A percentile compares a stretch with the other conserved stretches of the same genome.
These are phyloP conservation scores for Candida incommunis DNA, from an alignment of 805 yeast genomes.

Conservation along the genomic window DNA sequence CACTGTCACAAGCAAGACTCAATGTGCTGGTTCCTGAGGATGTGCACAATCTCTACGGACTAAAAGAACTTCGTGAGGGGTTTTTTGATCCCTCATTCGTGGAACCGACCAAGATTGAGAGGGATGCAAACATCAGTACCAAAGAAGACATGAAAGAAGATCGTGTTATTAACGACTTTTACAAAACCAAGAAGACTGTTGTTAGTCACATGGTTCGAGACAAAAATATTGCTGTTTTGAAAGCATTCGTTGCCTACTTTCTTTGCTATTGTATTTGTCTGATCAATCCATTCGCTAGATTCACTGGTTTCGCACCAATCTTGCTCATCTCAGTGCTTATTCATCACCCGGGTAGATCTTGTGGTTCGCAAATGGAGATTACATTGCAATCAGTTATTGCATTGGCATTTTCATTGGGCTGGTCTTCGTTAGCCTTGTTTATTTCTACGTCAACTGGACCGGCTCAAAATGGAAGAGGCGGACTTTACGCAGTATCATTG, in stretches of 20 bases:
- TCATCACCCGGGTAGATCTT: not conserved
- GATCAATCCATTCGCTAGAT: not conserved
- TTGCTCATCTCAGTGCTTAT: not conserved
- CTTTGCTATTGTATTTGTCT: not conserved
- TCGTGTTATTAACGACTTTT: not conserved
- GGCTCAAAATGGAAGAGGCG: not conserved
- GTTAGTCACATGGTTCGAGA: not conserved
- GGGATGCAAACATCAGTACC: not conserved
- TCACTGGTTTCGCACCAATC: not conserved
- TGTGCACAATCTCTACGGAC: not conserved
- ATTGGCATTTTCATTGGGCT: not conserved
- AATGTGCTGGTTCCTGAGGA: not conserved
- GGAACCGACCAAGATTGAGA: not conserved
- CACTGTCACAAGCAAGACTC: not conserved
- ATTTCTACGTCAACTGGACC: not conserved
- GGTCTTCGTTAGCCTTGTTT: not conserved
- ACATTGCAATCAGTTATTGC: not conserved
- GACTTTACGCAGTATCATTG: not conserved
- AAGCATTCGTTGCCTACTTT: not conserved
- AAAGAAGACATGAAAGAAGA: not conserved
- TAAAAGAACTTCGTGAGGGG: not conserved
- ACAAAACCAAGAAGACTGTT: not conserved
- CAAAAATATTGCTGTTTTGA: not conserved
- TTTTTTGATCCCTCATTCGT: not conserved
- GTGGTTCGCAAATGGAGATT: not conserved